These are phyloP conservation scores for Excoecaria agallocha DNA, from an alignment of 345 rosid genomes.

Conservation along the genomic window DNA sequence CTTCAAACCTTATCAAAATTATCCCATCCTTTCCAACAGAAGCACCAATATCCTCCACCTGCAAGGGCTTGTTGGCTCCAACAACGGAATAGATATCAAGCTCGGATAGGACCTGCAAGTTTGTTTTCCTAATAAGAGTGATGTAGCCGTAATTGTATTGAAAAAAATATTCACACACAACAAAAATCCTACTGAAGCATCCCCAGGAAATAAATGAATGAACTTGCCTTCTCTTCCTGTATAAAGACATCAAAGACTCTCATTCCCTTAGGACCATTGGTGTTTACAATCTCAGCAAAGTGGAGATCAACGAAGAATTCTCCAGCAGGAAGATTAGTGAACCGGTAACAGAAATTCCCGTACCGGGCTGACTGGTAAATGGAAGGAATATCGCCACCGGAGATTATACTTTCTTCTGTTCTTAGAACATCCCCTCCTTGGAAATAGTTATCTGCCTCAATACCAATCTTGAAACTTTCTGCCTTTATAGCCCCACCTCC, in stretches of 20 bases:
- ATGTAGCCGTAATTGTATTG: neutral
- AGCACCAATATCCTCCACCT: slow-evolving; percentile 6
- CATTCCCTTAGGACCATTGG: slow-evolving; percentile 29
- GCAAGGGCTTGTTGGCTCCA: slow-evolving; percentile 25
- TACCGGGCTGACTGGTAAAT: slow-evolving; percentile 22
- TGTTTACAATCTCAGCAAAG: slow-evolving; percentile 24
- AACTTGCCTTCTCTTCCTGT: slow-evolving; percentile 25
- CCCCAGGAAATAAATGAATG: neutral
- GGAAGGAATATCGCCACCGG: slow-evolving; percentile 15
- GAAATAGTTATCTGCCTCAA: slow-evolving; percentile 11
- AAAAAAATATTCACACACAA: neutral
- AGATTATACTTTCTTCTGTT: slow-evolving; percentile 10
- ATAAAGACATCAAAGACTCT: slow-evolving; percentile 24
- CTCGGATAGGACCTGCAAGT: slow-evolving; percentile 22
- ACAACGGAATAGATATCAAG: slow-evolving; percentile 21
- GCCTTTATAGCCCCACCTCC: slow-evolving; percentile 13
- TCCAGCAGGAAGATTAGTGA: slow-evolving; percentile 10
- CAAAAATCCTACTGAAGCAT: neutral
- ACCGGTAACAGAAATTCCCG: slow-evolving; percentile 19
- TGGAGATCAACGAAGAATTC: slow-evolving; percentile 23
- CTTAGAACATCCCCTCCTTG: slow-evolving; percentile 25
- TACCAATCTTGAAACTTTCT: slow-evolving; percentile 1
- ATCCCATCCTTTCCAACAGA: slow-evolving; percentile 18
- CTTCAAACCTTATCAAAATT: slow-evolving; percentile 16
- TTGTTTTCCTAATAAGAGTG: neutral